phyloP scores from a whole-genome alignment of 306 rosid species.

The Vigna angularis region DNA sequence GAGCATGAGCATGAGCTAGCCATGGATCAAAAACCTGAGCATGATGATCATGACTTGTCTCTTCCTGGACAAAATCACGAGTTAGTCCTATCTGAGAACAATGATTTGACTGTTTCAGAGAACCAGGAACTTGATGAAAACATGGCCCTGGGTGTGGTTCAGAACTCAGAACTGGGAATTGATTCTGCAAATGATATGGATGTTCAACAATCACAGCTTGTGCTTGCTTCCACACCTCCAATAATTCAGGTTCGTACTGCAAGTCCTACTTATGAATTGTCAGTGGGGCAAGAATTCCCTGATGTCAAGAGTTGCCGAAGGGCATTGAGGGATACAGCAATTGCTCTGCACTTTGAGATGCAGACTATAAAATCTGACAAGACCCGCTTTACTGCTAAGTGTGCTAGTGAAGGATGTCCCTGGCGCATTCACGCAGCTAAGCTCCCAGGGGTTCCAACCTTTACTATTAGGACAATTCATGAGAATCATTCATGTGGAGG shows the following conservation, averaged over 20 bases:
- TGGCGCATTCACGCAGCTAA: slow-evolving; percentile 95
- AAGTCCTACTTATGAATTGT: slow-evolving; percentile 62
- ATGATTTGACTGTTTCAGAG: slow-evolving; percentile 70
- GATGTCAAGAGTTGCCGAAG: slow-evolving; percentile 90
- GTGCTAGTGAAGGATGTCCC: slow-evolving; percentile 85
- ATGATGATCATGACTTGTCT: slow-evolving; percentile 65
- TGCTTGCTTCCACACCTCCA: slow-evolving; percentile 35
- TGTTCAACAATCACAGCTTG: slow-evolving; percentile 56
- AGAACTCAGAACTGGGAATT: slow-evolving; percentile 70
- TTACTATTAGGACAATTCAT: slow-evolving; percentile 79
- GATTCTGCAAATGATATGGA: slow-evolving; percentile 61
- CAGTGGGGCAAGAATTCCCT: slow-evolving; percentile 83
- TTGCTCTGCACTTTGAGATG: slow-evolving; percentile 82
- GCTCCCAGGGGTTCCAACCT: slow-evolving; percentile 87
- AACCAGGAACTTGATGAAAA: slow-evolving; percentile 75
- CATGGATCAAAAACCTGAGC: slow-evolving; percentile 82
- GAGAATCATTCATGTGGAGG: slow-evolving; percentile 85
- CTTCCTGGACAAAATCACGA: slow-evolving; percentile 64
- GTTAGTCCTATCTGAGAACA: slow-evolving; percentile 60
- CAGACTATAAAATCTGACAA: slow-evolving; percentile 88
- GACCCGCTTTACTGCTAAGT: slow-evolving; percentile 88
- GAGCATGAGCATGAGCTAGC: slow-evolving; percentile 64
- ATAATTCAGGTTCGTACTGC: slow-evolving; percentile 67
- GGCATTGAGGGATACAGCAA: slow-evolving; percentile 84
- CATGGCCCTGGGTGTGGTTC: slow-evolving; percentile 64